phyloP scores from a whole-genome alignment of 73 alveolate species.

The Symbiodinium pilosum region DNA sequence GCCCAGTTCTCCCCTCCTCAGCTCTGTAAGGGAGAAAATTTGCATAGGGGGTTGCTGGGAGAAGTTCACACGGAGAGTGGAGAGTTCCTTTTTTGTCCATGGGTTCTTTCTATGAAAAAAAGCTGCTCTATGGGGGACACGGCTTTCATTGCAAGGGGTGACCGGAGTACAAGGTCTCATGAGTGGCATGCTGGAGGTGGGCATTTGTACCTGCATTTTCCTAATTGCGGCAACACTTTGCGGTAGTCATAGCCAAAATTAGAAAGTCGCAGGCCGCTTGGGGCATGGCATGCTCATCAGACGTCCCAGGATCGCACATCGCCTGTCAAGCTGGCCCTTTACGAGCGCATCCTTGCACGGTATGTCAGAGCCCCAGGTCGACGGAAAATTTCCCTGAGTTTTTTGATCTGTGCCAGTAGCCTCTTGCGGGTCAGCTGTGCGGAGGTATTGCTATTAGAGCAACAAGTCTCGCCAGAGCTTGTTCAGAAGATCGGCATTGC shows the following conservation, averaged over 20 bases:
- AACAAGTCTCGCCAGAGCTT: background rate
- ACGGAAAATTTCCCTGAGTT: background rate
- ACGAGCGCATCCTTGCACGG: conserved; percentile 62
- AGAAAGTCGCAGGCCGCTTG: background rate
- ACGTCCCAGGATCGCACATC: conserved; percentile 21
- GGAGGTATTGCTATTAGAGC: background rate
- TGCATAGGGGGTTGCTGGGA: no score
- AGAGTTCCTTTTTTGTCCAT: no score
- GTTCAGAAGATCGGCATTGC: background rate
- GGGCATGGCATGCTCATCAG: background rate
- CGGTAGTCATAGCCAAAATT: background rate
- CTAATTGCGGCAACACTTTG: no score
- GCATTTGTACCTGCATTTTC: no score
- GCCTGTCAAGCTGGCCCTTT: conserved; percentile 21
- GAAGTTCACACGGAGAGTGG: no score
- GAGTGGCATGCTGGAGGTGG: no score
- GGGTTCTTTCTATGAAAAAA: no score
- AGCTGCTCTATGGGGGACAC: no score
- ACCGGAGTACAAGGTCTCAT: no score
- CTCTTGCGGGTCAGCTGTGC: background rate
- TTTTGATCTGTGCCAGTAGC: background rate
- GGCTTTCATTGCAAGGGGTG: no score
- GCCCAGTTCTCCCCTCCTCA: no score
- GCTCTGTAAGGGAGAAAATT: no score
- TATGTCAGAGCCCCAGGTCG: conserved; percentile 11